Evolutionary conservation across 2,329 filamentous ascomycete species (phyloP).

Genomic region (Scolecobasidium constrictum): DNA sequence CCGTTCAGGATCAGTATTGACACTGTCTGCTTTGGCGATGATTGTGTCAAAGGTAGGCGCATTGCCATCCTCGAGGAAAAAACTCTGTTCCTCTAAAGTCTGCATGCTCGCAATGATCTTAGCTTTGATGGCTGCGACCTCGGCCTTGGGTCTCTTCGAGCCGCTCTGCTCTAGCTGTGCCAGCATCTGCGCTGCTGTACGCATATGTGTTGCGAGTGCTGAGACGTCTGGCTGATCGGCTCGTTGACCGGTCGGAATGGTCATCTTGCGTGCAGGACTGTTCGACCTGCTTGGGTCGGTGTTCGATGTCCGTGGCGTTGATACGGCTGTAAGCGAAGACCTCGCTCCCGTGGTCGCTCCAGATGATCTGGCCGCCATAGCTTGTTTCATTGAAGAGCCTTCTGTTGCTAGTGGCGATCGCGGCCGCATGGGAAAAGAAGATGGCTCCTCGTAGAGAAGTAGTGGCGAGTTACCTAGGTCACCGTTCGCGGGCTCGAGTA

Average conservation of each 20-base stretch:
- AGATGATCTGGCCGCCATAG: slow-evolving; percentile 42
- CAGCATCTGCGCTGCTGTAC: slow-evolving; percentile 77
- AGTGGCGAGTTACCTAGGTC: slow-evolving; percentile 66
- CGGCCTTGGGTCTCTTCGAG: slow-evolving; percentile 66
- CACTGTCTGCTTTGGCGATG: slow-evolving; percentile 59
- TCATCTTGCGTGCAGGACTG: slow-evolving; percentile 55
- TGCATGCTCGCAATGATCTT: slow-evolving; percentile 91
- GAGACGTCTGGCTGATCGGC: slow-evolving; percentile 71
- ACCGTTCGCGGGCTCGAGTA: slow-evolving; percentile 72
- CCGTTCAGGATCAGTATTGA: slow-evolving; percentile 28
- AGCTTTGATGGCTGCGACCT: slow-evolving; percentile 72
- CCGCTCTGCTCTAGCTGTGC: slow-evolving; percentile 72
- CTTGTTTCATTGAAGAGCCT: background rate
- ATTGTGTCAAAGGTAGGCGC: slow-evolving; percentile 72
- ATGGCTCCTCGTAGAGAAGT: slow-evolving; percentile 28
- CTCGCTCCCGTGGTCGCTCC: slow-evolving; percentile 43
- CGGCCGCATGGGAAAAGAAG: slow-evolving; percentile 23
- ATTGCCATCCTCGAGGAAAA: slow-evolving; percentile 58
- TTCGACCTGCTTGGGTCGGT: slow-evolving; percentile 55
- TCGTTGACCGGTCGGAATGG: slow-evolving; percentile 44
- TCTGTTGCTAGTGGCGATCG: slow-evolving; percentile 8
- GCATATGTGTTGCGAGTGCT: slow-evolving; percentile 76
- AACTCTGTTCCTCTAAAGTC: slow-evolving; percentile 74
- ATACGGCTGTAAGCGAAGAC: slow-evolving; percentile 48
- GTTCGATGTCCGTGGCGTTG: slow-evolving; percentile 60